Percentiles rank a stretch among this genome's conserved stretches.
These are phyloP conservation scores for Euphorbia pulcherrima DNA, from an alignment of 345 rosid genomes.

Conservation along the genomic window DNA sequence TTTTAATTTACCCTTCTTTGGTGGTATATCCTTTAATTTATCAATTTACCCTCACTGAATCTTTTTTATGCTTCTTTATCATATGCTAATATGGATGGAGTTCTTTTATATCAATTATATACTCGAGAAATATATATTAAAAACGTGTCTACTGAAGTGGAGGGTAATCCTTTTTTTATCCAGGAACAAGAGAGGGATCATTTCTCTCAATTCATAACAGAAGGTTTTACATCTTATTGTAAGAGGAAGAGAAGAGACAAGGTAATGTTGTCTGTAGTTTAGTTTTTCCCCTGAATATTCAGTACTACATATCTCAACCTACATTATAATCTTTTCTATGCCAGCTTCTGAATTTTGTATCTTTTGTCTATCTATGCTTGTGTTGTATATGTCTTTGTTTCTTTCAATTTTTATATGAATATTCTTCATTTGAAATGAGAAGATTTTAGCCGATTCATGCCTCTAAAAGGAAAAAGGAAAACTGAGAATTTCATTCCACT, in stretches of 20 bases:
- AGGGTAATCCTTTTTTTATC: constrained; percentile 6
- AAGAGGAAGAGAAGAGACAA: constrained; percentile 96
- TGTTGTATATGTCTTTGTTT: background rate
- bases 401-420: background rate
- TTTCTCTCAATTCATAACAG: constrained; percentile 94
- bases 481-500: background rate
- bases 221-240: constrained; percentile 87
- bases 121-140: no score
- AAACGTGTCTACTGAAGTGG: background rate
- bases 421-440: background rate
- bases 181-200: constrained; percentile 97
- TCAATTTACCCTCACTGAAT: no score
- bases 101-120: background rate
- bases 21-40: no score
- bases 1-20: background rate
- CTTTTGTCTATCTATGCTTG: background rate
- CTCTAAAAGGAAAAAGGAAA: background rate
- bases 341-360: background rate
- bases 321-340: background rate
- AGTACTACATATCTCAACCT: background rate
- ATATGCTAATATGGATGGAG: no score
- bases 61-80: no score
- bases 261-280: constrained; percentile 36
- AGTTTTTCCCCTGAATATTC: background rate
- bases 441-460: background rate